These are phyloP conservation scores for Rhododendron ferrugineum DNA, from an alignment of 148 eudicot species.

Conservation along the genomic window DNA sequence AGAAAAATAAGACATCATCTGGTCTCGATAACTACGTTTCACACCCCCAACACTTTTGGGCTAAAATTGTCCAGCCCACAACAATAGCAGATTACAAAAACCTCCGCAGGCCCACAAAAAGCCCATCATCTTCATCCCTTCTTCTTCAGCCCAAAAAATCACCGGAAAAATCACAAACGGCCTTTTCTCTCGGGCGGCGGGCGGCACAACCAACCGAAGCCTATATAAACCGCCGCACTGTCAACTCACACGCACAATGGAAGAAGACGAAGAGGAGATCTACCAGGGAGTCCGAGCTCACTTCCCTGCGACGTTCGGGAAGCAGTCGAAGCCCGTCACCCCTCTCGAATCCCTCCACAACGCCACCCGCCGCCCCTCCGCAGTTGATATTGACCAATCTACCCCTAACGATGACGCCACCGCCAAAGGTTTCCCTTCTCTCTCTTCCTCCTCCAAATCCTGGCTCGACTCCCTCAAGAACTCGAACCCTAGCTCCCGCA, in stretches of 20 bases:
- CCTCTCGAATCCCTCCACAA: conserved; percentile 70
- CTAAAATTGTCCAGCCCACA: background rate
- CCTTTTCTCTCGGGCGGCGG: background rate
- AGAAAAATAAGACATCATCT: background rate
- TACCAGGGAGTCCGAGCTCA: conserved; percentile 68
- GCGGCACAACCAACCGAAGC: background rate
- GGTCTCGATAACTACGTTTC: background rate
- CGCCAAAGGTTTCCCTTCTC: conserved; percentile 28
- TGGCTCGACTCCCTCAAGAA: conserved; percentile 52
- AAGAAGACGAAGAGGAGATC: conserved; percentile 68
- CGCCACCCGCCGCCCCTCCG: conserved; percentile 58
- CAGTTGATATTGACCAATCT: conserved; percentile 1
- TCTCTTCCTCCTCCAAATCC: conserved; percentile 49
- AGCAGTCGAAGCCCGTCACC: conserved; percentile 62
- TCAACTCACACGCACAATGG: background rate
- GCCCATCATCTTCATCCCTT: background rate
- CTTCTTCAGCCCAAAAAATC: background rate
- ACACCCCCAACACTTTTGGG: background rate
- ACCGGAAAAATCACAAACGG: background rate
- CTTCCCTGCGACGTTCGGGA: conserved; percentile 70
- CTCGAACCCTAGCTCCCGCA: conserved; percentile 27
- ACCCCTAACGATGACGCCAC: background rate
- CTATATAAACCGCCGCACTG: background rate
- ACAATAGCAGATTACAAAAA: background rate
- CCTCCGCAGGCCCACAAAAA: background rate